Base-by-base conservation (phyloP, 2,329 filamentous ascomycete species). In the Trichoderma pleuroti region DNA sequence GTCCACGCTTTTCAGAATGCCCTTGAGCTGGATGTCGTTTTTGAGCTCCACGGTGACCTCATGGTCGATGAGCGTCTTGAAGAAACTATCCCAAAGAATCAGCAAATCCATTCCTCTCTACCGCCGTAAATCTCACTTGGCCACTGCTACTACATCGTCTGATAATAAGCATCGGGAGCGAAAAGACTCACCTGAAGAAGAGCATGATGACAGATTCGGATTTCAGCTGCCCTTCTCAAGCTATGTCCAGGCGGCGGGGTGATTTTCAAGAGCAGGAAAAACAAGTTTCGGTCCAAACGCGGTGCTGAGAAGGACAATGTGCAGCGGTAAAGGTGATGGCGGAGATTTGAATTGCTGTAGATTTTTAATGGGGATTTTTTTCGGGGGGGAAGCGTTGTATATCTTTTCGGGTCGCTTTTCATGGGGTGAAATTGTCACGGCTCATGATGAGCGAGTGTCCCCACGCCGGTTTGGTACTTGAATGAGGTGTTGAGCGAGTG, bases 21-120 rank as follows among this genome's bases (percentile, higher is more conserved):
- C 96, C 77, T 93, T 93, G 81, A 99, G 97, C 80, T 94, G 94
- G 76, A 99, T 97, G 84, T 99, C 96, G 82, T 99, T 99, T 85
- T 99, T 99, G 81, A 99, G 92, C 86, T 99, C 96, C 80, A 99
- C 94, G 60, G 94, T 98, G 78, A 99, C 94, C 85, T 97, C 91
- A 76, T 96, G 92, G 85, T 98, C 96, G 81, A 98, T 97, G 78
- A 98, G 92, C 68, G 95, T 98, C 83, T 98, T 98, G 90, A 98
- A 98, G 86, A 98, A 98, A 85, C 93, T 96, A 34, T 14, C 18
- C 3, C 21, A 21, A 49, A 8, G n/a, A 18, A 68, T 68, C 36
- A 59, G 39, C 18, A 3, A 3, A 7, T 9, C 26, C 5, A 21
- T 28, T 42, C 39, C 39, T n/a, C 18, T 49, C n/a, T 21, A 21